Evolutionary conservation across 305 asterid species (phyloP).

Genomic region (Solanum hybrid): DNA sequence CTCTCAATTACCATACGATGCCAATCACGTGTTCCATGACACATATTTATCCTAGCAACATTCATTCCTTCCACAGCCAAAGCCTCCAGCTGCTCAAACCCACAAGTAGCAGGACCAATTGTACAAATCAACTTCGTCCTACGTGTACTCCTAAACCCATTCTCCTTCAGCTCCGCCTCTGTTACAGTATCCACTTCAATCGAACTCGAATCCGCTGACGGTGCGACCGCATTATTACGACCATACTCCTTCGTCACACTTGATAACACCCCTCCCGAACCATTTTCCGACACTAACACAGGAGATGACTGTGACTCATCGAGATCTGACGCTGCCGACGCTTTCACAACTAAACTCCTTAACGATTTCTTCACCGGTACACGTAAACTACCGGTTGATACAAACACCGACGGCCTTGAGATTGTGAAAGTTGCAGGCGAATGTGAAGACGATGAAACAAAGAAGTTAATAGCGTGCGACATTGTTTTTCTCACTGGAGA

Average conservation of each 20-base stretch:
- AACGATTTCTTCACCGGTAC: constrained; percentile 17
- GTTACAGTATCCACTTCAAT: constrained; percentile 92
- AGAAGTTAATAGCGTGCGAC: constrained; percentile 58
- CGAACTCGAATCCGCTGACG: constrained; percentile 38
- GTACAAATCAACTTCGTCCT: constrained; percentile 90
- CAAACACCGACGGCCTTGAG: constrained; percentile 24
- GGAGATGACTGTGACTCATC: constrained; percentile 9
- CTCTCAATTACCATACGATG: constrained; percentile 74
- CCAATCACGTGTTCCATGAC: constrained; percentile 99
- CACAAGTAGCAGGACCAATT: constrained; percentile 78
- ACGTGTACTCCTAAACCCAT: constrained; percentile 91
- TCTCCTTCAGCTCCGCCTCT: constrained; percentile 94
- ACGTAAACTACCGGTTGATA: constrained; percentile 24
- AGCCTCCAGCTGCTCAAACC: constrained; percentile 88
- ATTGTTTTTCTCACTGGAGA: constrained; percentile 13
- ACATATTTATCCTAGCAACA: constrained; percentile 95
- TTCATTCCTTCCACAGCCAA: constrained; percentile 97
- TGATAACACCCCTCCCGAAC: constrained; percentile 26
- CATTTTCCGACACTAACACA: constrained; percentile 43
- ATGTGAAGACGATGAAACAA: constrained; percentile 37
- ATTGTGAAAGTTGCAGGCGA: constrained; percentile 26
- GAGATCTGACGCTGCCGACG: constrained; percentile 12
- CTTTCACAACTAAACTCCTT: constrained; percentile 15
- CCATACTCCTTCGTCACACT: constrained; percentile 21
- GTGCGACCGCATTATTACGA: not conserved